These are phyloP conservation scores for Suhomyces bolitotheri DNA, from an alignment of 1,139 yeast genomes.

Conservation along the genomic window DNA sequence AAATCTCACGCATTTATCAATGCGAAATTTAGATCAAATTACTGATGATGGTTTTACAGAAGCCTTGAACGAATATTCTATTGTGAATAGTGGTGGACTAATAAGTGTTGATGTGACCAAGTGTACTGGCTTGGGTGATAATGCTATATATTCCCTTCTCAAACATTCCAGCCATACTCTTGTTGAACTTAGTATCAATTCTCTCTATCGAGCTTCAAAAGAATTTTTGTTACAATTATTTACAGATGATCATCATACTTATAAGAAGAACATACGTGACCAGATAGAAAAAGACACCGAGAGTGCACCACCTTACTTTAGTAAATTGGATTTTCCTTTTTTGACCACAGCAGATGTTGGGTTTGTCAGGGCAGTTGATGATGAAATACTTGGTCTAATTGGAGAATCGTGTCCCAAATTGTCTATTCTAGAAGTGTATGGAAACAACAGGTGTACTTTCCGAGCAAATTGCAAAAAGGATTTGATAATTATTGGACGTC, in stretches of 20 bases:
- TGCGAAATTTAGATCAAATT: slow-evolving; percentile 56
- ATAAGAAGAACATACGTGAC: slow-evolving; percentile 31
- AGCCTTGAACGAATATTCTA: slow-evolving; percentile 49
- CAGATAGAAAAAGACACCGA: slow-evolving; percentile 17
- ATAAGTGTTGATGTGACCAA: slow-evolving; percentile 62
- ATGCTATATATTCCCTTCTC: slow-evolving; percentile 58
- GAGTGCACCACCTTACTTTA: slow-evolving; percentile 14
- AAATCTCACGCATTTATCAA: slow-evolving; percentile 52
- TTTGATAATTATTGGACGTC: slow-evolving; percentile 72
- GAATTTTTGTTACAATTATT: slow-evolving; percentile 48
- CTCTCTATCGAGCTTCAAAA: slow-evolving; percentile 58
- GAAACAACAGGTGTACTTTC: slow-evolving; percentile 67
- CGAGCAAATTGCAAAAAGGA: slow-evolving; percentile 54
- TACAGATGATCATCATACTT: slow-evolving; percentile 36
- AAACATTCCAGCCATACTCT: slow-evolving; percentile 66
- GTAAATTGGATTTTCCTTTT: slow-evolving; percentile 42
- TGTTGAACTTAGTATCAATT: slow-evolving; percentile 69
- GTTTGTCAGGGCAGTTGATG: slow-evolving; percentile 73
- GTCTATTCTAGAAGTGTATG: slow-evolving; percentile 72
- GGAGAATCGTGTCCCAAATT: slow-evolving; percentile 60
- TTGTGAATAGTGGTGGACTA: slow-evolving; percentile 59
- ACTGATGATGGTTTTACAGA: slow-evolving; percentile 64
- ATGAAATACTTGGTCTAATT: slow-evolving; percentile 54
- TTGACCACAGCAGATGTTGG: slow-evolving; percentile 70
- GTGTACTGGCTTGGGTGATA: slow-evolving; percentile 65